Conservation (phyloP, 345 rosid genomes). For the Eucalyptus coolabah region DNA sequence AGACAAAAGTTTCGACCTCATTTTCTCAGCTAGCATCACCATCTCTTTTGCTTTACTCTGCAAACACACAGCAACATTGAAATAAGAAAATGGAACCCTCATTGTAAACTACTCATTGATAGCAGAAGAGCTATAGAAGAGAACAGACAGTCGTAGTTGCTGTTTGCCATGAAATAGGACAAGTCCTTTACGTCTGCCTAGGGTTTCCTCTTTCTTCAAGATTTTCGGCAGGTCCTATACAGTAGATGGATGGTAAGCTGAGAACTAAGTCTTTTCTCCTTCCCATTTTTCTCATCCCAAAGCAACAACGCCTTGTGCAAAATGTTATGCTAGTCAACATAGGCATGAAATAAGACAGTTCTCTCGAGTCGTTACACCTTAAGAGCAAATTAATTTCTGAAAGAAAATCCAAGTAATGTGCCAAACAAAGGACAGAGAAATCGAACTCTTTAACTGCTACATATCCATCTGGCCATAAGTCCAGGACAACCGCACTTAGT, state of each 20-base stretch:
- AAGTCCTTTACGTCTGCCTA: not conserved
- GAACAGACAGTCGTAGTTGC: not conserved
- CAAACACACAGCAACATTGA: not conserved
- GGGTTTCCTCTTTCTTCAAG: not conserved
- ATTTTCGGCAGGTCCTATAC: not conserved
- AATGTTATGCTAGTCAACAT: not conserved
- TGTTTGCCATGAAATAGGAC: not conserved
- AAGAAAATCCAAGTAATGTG: not conserved
- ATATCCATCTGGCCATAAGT: not conserved
- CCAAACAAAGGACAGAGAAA: not conserved
- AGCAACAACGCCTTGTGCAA: not conserved
- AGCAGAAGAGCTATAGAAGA: not conserved
- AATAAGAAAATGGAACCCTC: not conserved
- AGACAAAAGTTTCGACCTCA: constrained; percentile 83
- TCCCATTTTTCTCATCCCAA: not conserved
- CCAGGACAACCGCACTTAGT: not conserved
- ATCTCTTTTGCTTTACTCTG: constrained; percentile 94
- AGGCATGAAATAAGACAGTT: not conserved
- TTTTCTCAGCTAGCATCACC: constrained; percentile 86
- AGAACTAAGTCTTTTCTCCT: not conserved
- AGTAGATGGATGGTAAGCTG: not conserved
- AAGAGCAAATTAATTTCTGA: not conserved
- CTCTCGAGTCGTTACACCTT: not conserved
- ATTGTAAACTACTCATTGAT: not conserved
- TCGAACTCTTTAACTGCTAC: not conserved